phyloP scores from a whole-genome alignment of 164 flowering plant genomes.

The Santalum album region DNA sequence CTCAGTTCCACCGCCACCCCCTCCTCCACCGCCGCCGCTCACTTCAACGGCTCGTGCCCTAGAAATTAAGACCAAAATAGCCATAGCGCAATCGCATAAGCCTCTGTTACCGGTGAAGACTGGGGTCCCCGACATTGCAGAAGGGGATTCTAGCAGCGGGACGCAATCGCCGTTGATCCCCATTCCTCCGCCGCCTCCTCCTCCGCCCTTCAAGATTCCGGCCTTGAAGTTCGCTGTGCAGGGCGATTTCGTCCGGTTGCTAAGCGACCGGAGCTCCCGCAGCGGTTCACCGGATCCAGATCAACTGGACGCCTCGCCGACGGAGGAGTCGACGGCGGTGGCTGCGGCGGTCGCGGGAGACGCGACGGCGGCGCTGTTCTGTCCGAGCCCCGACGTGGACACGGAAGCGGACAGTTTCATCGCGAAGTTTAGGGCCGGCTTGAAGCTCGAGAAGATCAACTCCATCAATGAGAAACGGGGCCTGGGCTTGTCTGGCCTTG shows the following conservation, averaged over 20 bases:
- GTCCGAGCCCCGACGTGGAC: constrained; percentile 58
- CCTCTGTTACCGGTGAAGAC: constrained; percentile 9
- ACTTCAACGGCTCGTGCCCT: constrained; percentile 1
- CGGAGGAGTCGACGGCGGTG: background rate
- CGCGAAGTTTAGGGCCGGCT: constrained; percentile 44
- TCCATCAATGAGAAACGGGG: constrained; percentile 26
- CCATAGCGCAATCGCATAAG: background rate
- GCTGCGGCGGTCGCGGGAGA: constrained; percentile 1
- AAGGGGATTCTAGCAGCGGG: constrained; percentile 15
- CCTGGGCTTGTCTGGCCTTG: constrained; percentile 25
- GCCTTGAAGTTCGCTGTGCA: constrained; percentile 34
- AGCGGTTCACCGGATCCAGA: constrained; percentile 37
- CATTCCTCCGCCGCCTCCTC: constrained; percentile 54
- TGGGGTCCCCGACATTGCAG: constrained; percentile 4
- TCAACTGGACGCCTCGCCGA: constrained; percentile 8
- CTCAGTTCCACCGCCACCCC: constrained; percentile 9
- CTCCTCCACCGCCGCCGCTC: constrained; percentile 15
- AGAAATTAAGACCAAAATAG: background rate
- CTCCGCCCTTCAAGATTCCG: constrained; percentile 36
- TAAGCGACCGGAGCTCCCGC: constrained; percentile 32
- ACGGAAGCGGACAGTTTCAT: constrained; percentile 58
- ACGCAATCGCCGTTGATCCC: constrained; percentile 24
- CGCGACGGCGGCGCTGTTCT: constrained; percentile 18
- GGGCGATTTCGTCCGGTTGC: constrained; percentile 43
- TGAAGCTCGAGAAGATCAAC: constrained; percentile 39